These are phyloP conservation scores for Alternaria metachromatica DNA, from an alignment of 2,329 filamentous ascomycete species.

Conservation along the genomic window DNA sequence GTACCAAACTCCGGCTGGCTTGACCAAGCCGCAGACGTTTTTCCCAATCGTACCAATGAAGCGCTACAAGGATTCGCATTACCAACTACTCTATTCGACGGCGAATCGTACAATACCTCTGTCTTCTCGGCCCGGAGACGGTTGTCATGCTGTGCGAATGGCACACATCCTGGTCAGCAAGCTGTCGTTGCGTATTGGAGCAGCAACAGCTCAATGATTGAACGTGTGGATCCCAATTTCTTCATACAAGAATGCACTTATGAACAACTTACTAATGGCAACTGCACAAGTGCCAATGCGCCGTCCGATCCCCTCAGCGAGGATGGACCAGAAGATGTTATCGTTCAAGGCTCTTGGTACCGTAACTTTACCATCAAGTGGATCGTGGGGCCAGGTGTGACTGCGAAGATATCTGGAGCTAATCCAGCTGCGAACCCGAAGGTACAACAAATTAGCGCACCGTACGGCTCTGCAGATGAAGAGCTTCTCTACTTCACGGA, in stretches of 20 bases:
- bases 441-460: neutral
- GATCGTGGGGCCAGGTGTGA: neutral
- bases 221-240: neutral
- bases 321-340: neutral
- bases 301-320: neutral
- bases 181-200: neutral
- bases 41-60: constrained; percentile 29
- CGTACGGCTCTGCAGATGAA: neutral
- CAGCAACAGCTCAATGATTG: neutral
- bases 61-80: neutral
- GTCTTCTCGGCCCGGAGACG: neutral
- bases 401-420: neutral
- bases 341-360: neutral
- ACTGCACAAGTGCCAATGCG: neutral
- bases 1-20: neutral
- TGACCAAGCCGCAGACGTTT: neutral
- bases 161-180: neutral
- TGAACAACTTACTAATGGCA: neutral
- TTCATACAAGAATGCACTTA: neutral
- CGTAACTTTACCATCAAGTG: neutral
- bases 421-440: neutral
- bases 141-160: neutral
- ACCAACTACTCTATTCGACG: neutral
- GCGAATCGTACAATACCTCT: neutral
- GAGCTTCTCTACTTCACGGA: neutral